Percentiles rank a stretch among this genome's conserved stretches.
Evolutionary conservation across 805 yeast genomes (phyloP).

Genomic region (Alloascoidea africana): DNA sequence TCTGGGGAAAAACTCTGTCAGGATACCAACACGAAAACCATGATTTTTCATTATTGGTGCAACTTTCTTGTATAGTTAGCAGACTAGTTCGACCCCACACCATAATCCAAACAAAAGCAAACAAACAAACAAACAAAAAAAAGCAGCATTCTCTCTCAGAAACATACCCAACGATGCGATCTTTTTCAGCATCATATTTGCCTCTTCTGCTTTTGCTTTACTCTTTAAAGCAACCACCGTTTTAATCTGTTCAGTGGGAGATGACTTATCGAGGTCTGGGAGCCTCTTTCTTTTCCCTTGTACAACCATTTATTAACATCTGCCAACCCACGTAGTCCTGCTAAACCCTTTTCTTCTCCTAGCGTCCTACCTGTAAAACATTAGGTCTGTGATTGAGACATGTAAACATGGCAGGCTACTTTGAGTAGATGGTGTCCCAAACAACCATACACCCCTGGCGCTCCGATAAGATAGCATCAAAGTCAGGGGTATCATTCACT

Average conservation of each 20-base stretch:
- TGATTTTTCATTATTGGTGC: constrained; percentile 67
- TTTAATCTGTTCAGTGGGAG: neutral
- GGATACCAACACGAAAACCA: constrained; percentile 44
- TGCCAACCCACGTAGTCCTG: no score
- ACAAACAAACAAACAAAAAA: no score
- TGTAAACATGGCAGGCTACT: no score
- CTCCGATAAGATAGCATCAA: no score
- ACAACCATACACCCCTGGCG: no score
- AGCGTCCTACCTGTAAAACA: no score
- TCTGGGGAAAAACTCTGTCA: constrained; percentile 76
- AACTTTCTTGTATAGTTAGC: constrained; percentile 25
- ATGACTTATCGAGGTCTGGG: neutral
- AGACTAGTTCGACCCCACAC: neutral
- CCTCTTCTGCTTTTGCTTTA: neutral
- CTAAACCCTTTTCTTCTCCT: no score
- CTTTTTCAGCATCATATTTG: neutral
- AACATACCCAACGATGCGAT: neutral
- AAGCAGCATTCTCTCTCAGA: neutral
- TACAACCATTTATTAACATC: neutral
- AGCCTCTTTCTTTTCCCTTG: neutral
- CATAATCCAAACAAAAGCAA: no score
- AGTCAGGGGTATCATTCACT: no score
- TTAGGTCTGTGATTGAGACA: no score
- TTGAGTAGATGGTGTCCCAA: no score
- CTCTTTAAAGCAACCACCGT: neutral